These are phyloP conservation scores for Tricholoma sp. DNA, from an alignment of 768 basidiomycete species.

Conservation along the genomic window DNA sequence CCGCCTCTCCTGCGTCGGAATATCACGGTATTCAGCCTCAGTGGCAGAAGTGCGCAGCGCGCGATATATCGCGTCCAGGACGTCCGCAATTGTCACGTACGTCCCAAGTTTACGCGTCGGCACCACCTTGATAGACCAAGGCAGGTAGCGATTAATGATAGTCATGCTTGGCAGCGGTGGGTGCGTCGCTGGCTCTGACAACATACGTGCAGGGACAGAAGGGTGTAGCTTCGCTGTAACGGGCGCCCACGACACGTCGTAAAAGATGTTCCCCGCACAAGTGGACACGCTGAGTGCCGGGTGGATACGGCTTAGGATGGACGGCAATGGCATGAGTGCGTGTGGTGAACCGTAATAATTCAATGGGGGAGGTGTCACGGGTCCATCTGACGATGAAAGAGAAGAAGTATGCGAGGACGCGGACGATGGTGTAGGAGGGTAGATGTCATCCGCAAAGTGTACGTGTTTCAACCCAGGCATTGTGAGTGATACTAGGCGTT, in stretches of 20 bases:
- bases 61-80: slow-evolving; percentile 41
- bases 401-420: slow-evolving; percentile 12
- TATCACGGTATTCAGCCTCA: slow-evolving; percentile 31
- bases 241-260: slow-evolving; percentile 12
- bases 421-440: slow-evolving; percentile 13
- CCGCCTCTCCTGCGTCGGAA: slow-evolving; percentile 25
- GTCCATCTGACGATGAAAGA: slow-evolving; percentile 13
- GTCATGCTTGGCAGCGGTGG: slow-evolving; percentile 28
- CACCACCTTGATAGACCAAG: slow-evolving; percentile 30
- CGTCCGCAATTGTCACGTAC: slow-evolving; percentile 37
- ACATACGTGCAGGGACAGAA: slow-evolving; percentile 17
- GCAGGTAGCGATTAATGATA: slow-evolving; percentile 25
- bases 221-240: slow-evolving; percentile 6
- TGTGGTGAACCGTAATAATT: slow-evolving; percentile 12
- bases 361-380: slow-evolving; percentile 12
- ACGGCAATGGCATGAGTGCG: slow-evolving; percentile 12
- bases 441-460: slow-evolving; percentile 15
- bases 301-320: slow-evolving; percentile 8
- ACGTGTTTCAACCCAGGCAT: slow-evolving; percentile 26
- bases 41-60: slow-evolving; percentile 37
- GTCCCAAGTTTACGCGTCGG: slow-evolving; percentile 13
- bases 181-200: slow-evolving; percentile 28
- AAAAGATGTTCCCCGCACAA: slow-evolving; percentile 2
- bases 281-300: slow-evolving; percentile 8
- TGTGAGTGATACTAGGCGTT: slow-evolving; percentile 1